These are phyloP conservation scores for Irpex sp. DNA, from an alignment of 1,284 basidiomycete species.

Conservation along the genomic window DNA sequence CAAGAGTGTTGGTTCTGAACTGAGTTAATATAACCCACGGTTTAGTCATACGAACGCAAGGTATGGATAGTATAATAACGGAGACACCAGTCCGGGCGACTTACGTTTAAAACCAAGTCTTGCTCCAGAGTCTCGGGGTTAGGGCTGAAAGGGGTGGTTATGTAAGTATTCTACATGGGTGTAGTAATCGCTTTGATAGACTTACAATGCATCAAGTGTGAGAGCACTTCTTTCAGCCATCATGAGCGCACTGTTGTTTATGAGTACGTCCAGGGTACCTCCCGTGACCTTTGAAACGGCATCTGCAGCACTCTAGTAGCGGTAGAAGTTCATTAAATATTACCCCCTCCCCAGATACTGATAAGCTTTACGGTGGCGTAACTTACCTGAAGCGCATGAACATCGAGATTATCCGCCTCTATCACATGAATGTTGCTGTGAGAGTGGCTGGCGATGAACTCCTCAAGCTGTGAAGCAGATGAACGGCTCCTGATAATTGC, in stretches of 20 bases:
- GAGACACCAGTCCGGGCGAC: neutral
- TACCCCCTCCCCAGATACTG: neutral
- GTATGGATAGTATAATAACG: no score
- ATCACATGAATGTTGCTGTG: conserved; percentile 8
- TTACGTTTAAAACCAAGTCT: conserved; percentile 20
- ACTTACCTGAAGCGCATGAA: conserved; percentile 18
- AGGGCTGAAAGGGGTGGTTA: neutral
- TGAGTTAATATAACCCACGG: neutral
- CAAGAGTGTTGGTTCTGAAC: conserved; percentile 34
- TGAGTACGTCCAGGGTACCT: conserved; percentile 30
- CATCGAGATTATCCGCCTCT: conserved; percentile 17
- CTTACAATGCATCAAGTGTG: conserved; percentile 16
- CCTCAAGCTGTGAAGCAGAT: neutral
- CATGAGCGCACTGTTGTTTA: conserved; percentile 29
- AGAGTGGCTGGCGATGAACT: neutral
- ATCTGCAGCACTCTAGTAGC: conserved; percentile 15
- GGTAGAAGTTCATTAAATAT: no score
- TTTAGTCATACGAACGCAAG: neutral
- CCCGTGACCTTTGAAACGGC: conserved; percentile 24
- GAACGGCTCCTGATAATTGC: neutral
- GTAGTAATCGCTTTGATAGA: neutral
- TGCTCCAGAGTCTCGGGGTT: conserved; percentile 18
- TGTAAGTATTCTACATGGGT: no score
- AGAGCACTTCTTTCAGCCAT: neutral
- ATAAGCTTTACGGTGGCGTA: neutral